A percentile compares a stretch with the other conserved stretches of the same genome.
phyloP scores from a whole-genome alignment of 1,284 basidiomycete species.

The Gymnopus androsaceus region DNA sequence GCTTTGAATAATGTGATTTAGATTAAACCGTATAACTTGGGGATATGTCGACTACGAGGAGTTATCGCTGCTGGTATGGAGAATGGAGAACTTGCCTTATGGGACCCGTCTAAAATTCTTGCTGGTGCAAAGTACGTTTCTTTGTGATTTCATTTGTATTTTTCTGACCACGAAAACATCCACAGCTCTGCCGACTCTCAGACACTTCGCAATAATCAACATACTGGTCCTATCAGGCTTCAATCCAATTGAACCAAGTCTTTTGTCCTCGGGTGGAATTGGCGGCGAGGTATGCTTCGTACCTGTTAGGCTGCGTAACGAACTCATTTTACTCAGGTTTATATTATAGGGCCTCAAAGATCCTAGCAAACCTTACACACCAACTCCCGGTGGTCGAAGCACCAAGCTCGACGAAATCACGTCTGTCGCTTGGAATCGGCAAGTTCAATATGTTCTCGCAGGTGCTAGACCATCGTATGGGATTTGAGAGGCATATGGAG shows the following conservation, averaged over 20 bases:
- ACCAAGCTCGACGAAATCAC: constrained; percentile 95
- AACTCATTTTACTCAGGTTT: constrained; percentile 60
- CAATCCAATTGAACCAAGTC: constrained; percentile 86
- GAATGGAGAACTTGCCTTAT: constrained; percentile 92
- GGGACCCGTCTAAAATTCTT: constrained; percentile 89
- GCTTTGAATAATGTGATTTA: too few relatives aligned
- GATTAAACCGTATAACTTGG: constrained; percentile 96
- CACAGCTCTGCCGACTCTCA: constrained; percentile 68
- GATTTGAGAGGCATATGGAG: constrained; percentile 92
- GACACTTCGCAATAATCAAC: constrained; percentile 83
- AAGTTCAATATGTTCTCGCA: constrained; percentile 92
- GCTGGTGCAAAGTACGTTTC: constrained; percentile 65
- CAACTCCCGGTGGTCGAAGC: constrained; percentile 78
- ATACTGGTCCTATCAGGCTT: constrained; percentile 95
- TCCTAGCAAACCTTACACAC: constrained; percentile 78
- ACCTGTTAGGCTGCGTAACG: too few relatives aligned
- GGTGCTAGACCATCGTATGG: constrained; percentile 98
- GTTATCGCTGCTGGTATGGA: constrained; percentile 96
- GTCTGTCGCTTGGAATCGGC: constrained; percentile 93
- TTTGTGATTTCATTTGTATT: constrained; percentile 5
- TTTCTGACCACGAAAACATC: too few relatives aligned
- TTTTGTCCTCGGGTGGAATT: constrained; percentile 87
- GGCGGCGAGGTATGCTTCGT: constrained; percentile 83
- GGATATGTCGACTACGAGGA: constrained; percentile 78
- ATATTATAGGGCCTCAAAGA: constrained; percentile 84